A percentile compares a stretch with the other conserved stretches of the same genome.
These are phyloP conservation scores for Metschnikowia lachancei DNA, from an alignment of 805 yeast species.

Conservation along the genomic window DNA sequence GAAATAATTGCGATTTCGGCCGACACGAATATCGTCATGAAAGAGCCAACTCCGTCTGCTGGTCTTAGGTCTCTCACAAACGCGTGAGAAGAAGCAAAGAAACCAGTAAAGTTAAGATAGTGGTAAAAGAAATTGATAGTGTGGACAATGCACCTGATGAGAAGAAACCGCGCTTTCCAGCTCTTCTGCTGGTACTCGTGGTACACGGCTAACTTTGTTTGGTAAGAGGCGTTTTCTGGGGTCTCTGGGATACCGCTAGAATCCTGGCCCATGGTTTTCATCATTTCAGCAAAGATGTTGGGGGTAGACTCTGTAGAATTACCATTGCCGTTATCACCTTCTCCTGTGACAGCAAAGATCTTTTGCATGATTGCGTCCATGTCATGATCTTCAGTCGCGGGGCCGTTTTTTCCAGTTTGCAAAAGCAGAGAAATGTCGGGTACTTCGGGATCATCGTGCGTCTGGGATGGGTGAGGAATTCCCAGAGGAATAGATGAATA, in stretches of 20 bases:
- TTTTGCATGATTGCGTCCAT: constrained; percentile 35
- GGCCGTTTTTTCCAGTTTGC: constrained; percentile 5
- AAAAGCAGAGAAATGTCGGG: constrained; percentile 32
- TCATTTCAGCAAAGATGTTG: constrained; percentile 29
- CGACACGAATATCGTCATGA: constrained; percentile 30
- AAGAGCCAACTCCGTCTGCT: constrained; percentile 17
- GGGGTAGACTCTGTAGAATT: constrained; percentile 6
- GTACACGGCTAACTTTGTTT: constrained; percentile 29
- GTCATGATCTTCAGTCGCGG: constrained; percentile 21
- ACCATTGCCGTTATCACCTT: constrained; percentile 10
- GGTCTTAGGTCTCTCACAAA: constrained; percentile 25
- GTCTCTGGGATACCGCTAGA: constrained; percentile 10
- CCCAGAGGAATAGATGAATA: not conserved
- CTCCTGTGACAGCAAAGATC: constrained; percentile 25
- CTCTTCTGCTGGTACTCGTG: constrained; percentile 31
- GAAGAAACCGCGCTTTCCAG: constrained; percentile 33
- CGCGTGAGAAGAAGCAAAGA: constrained; percentile 28
- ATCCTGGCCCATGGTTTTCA: constrained; percentile 26
- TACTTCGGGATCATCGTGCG: constrained; percentile 40
- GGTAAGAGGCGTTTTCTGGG: constrained; percentile 27
- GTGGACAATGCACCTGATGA: constrained; percentile 28
- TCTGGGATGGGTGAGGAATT: constrained; percentile 1
- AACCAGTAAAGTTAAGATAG: constrained; percentile 21
- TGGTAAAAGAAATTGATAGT: constrained; percentile 37
- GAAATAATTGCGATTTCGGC: constrained; percentile 35